phyloP scores from a whole-genome alignment of 2,329 filamentous ascomycete species.

The Knoxdaviesia proteae region DNA sequence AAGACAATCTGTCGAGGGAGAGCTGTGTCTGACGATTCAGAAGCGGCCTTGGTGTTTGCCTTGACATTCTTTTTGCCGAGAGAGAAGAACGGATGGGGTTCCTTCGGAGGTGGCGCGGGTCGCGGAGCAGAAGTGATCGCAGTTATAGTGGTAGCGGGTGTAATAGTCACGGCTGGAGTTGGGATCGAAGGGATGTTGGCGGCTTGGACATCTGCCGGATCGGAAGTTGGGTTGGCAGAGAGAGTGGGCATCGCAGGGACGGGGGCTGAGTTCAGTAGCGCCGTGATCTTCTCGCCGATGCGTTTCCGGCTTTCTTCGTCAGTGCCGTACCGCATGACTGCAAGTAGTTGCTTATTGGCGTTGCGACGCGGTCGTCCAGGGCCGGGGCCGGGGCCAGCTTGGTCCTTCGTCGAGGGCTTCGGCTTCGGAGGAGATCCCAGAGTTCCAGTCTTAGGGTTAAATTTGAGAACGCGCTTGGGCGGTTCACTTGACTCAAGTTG shows the following conservation, averaged over 20 bases:
- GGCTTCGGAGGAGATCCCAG: constrained; percentile 38
- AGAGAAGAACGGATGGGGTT: constrained; percentile 20
- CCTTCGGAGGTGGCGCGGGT: too few relatives aligned
- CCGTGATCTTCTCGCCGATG: constrained; percentile 39
- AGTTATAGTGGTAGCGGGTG: too few relatives aligned
- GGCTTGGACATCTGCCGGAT: constrained; percentile 3
- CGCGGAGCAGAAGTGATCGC: too few relatives aligned
- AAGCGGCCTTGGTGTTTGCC: neutral
- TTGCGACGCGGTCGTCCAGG: constrained; percentile 5
- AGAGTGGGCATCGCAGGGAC: constrained; percentile 12
- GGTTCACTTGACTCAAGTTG: neutral
- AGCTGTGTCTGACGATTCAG: neutral
- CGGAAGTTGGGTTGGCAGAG: constrained; percentile 1
- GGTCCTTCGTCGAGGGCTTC: constrained; percentile 15
- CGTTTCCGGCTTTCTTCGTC: constrained; percentile 21
- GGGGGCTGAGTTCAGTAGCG: constrained; percentile 20
- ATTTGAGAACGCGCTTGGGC: constrained; percentile 27
- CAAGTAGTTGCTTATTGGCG: constrained; percentile 19
- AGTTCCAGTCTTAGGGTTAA: constrained; percentile 40
- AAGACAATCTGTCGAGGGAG: constrained; percentile 18
- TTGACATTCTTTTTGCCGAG: constrained; percentile 12
- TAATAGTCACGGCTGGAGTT: constrained; percentile 8
- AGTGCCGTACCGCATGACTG: constrained; percentile 37
- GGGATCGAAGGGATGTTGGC: constrained; percentile 10
- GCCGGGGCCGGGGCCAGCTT: neutral